Base-by-base conservation (phyloP, 306 rosid genomes). In the Trifolium subterraneum region DNA sequence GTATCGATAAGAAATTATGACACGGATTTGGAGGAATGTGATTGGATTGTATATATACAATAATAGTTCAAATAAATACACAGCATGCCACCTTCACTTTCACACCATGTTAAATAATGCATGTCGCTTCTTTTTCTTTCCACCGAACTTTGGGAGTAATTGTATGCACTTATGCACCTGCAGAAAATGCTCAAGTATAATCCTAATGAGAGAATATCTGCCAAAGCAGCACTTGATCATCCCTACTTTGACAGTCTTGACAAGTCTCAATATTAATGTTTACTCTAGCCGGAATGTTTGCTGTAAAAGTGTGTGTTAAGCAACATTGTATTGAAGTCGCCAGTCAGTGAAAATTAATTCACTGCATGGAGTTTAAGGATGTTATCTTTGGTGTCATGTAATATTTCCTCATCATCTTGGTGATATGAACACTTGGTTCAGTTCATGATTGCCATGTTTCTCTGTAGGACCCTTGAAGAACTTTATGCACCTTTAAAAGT, bases 181-280 rank as follows among this genome's bases (percentile, higher is more conserved):
- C 96, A 94, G 97, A 89, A 88, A 86, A 91, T 91, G 98, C 97
- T 94, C 7, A 80, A 74, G 74, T 91, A 90, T 27, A 89, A 94
- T 70, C 98, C 96, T 18, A 83, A 81, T 51, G 98, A 90, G 42
- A 92, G 96, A 80, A 94, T 94, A 78, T 94, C 97, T 35, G 98
- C 98, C n/a, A 94, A 94, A 82, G 97, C 89, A 64, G 98, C 98
- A 13, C 84, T 94, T 45, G 95, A 91, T 68, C 98, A 94, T 73
- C 97, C 98, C 27, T 94, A 94, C 82, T 94, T 94, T 36, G 97
- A 90, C 78, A 81, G 86, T 83, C 93, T 94, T 12, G 98, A 94
- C 86, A 91, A 87, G 86, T 94, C 96, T 67, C 98, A 93, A 64
- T 93, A 72, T 86, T 87, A 80, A 84, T 63, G 67, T 10, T 52